These are phyloP conservation scores for Erysimum pusillum DNA, from an alignment of 441 rosid species.

Conservation along the genomic window DNA sequence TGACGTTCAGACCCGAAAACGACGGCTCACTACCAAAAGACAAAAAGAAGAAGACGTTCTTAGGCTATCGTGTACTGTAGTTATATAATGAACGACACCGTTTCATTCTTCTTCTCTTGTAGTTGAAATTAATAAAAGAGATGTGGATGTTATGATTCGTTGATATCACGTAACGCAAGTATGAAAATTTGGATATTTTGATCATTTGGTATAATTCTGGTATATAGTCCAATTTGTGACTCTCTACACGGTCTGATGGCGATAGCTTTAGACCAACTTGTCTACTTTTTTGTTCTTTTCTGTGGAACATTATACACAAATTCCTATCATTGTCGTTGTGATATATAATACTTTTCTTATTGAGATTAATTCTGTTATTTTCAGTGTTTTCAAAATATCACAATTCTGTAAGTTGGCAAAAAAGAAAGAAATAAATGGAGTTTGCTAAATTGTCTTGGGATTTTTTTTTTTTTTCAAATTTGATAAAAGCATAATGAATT, in stretches of 20 bases:
- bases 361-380: background rate
- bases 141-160: constrained; percentile 40
- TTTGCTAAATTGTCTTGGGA: background rate
- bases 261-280: constrained; percentile 40
- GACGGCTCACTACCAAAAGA: constrained; percentile 44
- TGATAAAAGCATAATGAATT: background rate
- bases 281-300: background rate
- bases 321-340: background rate
- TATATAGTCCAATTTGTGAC: constrained; percentile 33
- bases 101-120: constrained; percentile 11
- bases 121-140: constrained; percentile 16
- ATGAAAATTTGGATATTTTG: constrained; percentile 7
- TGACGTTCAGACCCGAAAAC: constrained; percentile 43
- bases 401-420: no score
- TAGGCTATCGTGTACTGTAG: constrained; percentile 30
- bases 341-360: background rate
- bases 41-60: constrained; percentile 32
- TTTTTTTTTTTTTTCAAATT: background rate
- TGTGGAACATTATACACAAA: constrained; percentile 16
- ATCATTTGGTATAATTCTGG: constrained; percentile 3
- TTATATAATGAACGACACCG: constrained; percentile 38
- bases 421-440: background rate
- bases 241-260: constrained; percentile 34
- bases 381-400: background rate
- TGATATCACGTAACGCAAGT: constrained; percentile 22